Percentiles rank a stretch among this genome's conserved stretches.
phyloP scores from a whole-genome alignment of 2,329 filamentous ascomycete genomes.

The Arthrinium phaeospermum region DNA sequence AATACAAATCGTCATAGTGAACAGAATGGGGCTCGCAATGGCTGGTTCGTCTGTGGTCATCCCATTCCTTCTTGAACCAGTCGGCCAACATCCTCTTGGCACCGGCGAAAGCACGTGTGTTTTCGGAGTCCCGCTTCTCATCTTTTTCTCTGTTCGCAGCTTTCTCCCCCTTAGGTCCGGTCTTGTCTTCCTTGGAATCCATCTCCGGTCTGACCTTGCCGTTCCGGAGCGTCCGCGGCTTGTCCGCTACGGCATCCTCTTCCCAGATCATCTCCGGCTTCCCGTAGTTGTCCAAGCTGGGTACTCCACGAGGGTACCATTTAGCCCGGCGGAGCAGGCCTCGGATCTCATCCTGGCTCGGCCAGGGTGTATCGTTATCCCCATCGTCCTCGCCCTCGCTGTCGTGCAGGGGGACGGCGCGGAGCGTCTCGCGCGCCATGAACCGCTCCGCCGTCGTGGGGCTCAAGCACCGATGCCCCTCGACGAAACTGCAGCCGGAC shows the following conservation, averaged over 20 bases:
- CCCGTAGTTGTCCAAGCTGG: background rate
- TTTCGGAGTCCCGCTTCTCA: background rate
- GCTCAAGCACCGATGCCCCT: slow-evolving; percentile 27
- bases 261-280: background rate
- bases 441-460: slow-evolving; percentile 28
- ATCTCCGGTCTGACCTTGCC: background rate
- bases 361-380: background rate
- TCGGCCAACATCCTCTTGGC: background rate
- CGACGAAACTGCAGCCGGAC: slow-evolving; percentile 25
- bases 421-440: slow-evolving; percentile 27
- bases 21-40: background rate
- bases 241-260: background rate
- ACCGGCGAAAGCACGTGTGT: background rate
- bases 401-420: background rate
- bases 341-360: background rate
- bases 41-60: background rate
- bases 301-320: background rate
- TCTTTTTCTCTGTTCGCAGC: too few species aligned
- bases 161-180: background rate
- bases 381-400: too few species aligned
- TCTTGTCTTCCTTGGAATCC: too few species aligned
- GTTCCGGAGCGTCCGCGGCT: background rate
- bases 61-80: slow-evolving; percentile 1
- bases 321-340: background rate
- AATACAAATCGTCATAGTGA: background rate